phyloP scores from a whole-genome alignment of 495 filamentous ascomycete genomes.

The Aspergillus affinis region DNA sequence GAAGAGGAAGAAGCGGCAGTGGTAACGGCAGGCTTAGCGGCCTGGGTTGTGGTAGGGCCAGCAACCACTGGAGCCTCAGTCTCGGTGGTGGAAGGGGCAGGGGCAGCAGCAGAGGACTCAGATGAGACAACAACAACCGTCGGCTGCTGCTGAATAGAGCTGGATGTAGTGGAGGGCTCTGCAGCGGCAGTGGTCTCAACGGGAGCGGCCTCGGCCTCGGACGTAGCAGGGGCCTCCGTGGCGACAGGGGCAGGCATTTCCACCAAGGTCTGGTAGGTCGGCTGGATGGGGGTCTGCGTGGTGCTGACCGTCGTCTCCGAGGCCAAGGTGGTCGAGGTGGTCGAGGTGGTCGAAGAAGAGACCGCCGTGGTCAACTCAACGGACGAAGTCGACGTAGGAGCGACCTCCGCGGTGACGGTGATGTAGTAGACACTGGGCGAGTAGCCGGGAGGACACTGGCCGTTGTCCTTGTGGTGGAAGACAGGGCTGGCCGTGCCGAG shows the following conservation, averaged over 20 bases:
- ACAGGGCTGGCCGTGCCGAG: slow-evolving; percentile 29
- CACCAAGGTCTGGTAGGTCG: neutral
- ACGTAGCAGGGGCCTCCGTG: slow-evolving; percentile 9
- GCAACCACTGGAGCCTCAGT: neutral
- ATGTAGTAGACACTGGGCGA: slow-evolving; percentile 25
- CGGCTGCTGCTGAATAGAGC: neutral
- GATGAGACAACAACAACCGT: neutral
- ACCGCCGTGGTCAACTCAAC: slow-evolving; percentile 13
- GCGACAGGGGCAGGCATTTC: slow-evolving; percentile 5
- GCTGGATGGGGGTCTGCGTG: slow-evolving; percentile 2
- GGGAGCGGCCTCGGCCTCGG: slow-evolving; percentile 9
- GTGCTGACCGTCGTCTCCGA: neutral
- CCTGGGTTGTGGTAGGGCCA: slow-evolving; percentile 8
- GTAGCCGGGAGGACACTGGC: slow-evolving; percentile 33
- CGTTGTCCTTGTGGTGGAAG: slow-evolving; percentile 17
- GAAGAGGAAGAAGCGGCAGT: slow-evolving; percentile 8
- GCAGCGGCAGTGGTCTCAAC: slow-evolving; percentile 18
- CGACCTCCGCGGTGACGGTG: slow-evolving; percentile 24
- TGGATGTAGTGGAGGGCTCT: slow-evolving; percentile 12
- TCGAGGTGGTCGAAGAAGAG: slow-evolving; percentile 17
- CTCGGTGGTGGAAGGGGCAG: slow-evolving; percentile 8
- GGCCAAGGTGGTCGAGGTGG: slow-evolving; percentile 3
- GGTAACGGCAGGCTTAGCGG: slow-evolving; percentile 13
- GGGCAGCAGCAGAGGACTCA: slow-evolving; percentile 6
- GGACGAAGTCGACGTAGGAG: slow-evolving; percentile 22